Evolutionary conservation across 2,329 filamentous ascomycete species (phyloP).

Genomic region (Penicillium hesseltinei): DNA sequence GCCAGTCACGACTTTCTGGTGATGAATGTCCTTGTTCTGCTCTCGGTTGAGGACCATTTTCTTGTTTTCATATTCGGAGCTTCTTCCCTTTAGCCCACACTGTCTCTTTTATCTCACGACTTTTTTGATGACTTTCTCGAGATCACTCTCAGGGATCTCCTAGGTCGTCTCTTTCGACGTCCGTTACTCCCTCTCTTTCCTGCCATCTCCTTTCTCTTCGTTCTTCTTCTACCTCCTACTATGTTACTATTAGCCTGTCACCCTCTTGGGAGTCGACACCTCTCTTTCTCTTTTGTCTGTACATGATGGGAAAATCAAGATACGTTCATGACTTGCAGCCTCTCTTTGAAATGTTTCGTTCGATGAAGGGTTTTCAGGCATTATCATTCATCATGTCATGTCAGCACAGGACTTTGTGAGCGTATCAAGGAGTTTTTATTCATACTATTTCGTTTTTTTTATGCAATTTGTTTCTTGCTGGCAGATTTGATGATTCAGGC

Average conservation of each 20-base stretch:
- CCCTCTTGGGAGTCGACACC: slow-evolving; percentile 11
- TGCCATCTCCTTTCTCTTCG: slow-evolving; percentile 11
- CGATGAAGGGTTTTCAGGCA: slow-evolving; percentile 1
- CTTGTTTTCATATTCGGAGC: slow-evolving; percentile 17
- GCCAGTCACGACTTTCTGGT: slow-evolving; percentile 27
- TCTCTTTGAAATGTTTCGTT: slow-evolving; percentile 1
- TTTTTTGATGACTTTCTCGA: slow-evolving; percentile 14
- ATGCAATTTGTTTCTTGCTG: slow-evolving; percentile 3
- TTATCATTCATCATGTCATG: slow-evolving; percentile 11
- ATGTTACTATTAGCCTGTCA: slow-evolving; percentile 19
- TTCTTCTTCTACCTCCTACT: slow-evolving; percentile 18
- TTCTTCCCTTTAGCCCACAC: slow-evolving; percentile 20
- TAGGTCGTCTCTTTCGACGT: slow-evolving; percentile 14
- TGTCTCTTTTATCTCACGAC: slow-evolving; percentile 18
- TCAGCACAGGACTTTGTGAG: slow-evolving; percentile 8
- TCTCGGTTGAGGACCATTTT: slow-evolving; percentile 10
- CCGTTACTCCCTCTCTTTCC: slow-evolving; percentile 12
- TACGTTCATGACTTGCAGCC: slow-evolving; percentile 22
- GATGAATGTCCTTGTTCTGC: slow-evolving; percentile 18
- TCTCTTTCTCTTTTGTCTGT: slow-evolving; percentile 25
- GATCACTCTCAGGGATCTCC: not conserved
- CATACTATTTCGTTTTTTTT: slow-evolving; percentile 5
- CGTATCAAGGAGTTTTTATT: slow-evolving; percentile 12
- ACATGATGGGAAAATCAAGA: slow-evolving; percentile 29
- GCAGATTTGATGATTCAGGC: not conserved